Base-by-base conservation (phyloP, 306 rosid species). In the Citrullus mucosospermus region DNA sequence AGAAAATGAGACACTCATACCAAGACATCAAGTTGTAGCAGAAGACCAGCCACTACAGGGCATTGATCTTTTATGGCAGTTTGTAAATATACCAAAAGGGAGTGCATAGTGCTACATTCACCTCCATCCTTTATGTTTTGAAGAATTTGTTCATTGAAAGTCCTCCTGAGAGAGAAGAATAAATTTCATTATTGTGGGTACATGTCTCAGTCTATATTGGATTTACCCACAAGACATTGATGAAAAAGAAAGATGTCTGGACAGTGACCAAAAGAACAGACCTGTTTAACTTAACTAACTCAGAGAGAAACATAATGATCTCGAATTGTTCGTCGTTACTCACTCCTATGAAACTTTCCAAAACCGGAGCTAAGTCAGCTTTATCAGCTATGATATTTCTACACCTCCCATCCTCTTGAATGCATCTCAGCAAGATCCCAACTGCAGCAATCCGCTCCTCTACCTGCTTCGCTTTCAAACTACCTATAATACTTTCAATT, bases 21-120 rank as follows among this genome's bases (percentile, higher is more conserved):
- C 97, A 95, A 90, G 87, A 95, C 90, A 93, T 95, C 98, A 77
- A 95, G 97, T 83, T 95, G 95, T 77, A 95, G 96, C 28, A 95
- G 81, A 30, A 95, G 92, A 77, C 98, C 91, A 20, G 98, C 98
- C 82, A 92, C 92, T 55, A 83, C 85, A 58, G 98, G 96, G 81
- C 90, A 81, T 78, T 89, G 92, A 6, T 91, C 93, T 66, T 80
- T 88, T 77, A 17, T 83, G 46, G 93, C 90, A 39, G 88, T 88
- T 86, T 95, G 97, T 62, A 95, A 85, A 86, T 84, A 88, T 82
- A 85, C 81, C 72, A 95, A 91, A 76, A 95, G 91, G 57, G 88
- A 80, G 82, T 95, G 98, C 98, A 95, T 90, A 78, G 98, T 87
- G 81, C 95, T 95, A 75, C 87, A 88, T 58, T 85, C 80, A 43